phyloP scores from a whole-genome alignment of 305 asterid species.

The Rubia tinctorum region DNA sequence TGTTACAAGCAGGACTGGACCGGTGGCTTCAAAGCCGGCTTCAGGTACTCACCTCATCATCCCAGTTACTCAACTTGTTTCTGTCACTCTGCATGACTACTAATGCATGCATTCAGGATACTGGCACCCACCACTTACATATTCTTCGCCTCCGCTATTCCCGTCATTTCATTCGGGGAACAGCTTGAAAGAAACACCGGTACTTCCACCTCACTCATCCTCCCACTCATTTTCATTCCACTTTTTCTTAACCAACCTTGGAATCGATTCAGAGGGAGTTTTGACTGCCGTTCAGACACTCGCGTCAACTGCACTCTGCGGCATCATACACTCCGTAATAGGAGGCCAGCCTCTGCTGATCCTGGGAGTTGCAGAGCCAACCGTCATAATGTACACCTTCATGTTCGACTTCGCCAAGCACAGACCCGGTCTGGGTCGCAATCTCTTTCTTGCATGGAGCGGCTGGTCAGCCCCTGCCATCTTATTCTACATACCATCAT shows the following conservation, averaged over 20 bases:
- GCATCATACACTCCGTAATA: conserved; percentile 78
- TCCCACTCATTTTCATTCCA: background rate
- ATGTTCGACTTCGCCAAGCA: conserved; percentile 86
- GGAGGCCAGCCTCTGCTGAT: conserved; percentile 96
- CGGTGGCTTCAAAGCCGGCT: conserved; percentile 76
- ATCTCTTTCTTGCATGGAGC: conserved; percentile 87
- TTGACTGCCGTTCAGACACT: conserved; percentile 89
- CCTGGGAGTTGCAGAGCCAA: conserved; percentile 95
- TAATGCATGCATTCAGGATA: conserved; percentile 34
- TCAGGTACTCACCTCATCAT: conserved; percentile 40
- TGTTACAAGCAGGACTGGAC: conserved; percentile 97
- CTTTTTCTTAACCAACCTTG: too few relatives aligned
- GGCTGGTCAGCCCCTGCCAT: conserved; percentile 55
- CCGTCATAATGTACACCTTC: conserved; percentile 97
- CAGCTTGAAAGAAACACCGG: conserved; percentile 78
- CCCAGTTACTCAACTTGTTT: background rate
- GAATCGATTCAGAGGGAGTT: conserved; percentile 63
- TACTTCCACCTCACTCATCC: background rate
- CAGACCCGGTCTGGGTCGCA: conserved; percentile 66
- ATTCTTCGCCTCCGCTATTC: conserved; percentile 85
- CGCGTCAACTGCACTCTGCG: conserved; percentile 88
- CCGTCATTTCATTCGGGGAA: conserved; percentile 85
- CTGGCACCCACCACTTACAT: conserved; percentile 85
- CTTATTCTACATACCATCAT: background rate
- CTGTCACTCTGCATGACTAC: background rate